Conservation (phyloP, 805 yeast species). For the Ogataea methylovora region DNA sequence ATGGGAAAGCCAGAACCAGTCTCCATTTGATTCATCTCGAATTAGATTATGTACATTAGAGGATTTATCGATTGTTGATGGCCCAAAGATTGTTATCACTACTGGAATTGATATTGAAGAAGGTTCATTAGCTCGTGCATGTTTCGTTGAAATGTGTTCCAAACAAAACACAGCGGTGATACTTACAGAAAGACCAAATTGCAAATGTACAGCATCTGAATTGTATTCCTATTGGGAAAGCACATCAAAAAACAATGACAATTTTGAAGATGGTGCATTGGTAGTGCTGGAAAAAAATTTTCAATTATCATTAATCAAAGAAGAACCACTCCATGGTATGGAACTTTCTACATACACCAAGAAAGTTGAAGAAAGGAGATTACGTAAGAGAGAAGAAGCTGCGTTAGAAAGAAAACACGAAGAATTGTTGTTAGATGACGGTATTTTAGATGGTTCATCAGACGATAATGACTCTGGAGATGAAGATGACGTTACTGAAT, state of each 20-base stretch:
- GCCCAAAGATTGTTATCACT: conserved; percentile 76
- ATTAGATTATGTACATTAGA: conserved; percentile 50
- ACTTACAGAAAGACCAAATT: conserved; percentile 58
- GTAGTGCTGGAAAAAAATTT: conserved; percentile 40
- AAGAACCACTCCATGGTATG: conserved; percentile 40
- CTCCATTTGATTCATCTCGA: conserved; percentile 66
- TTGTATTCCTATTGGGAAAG: conserved; percentile 49
- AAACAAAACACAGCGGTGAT: conserved; percentile 64
- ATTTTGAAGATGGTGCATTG: conserved; percentile 53
- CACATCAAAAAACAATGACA: conserved; percentile 27
- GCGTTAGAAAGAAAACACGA: conserved; percentile 25
- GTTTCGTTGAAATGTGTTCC: conserved; percentile 46
- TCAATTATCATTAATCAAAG: conserved; percentile 31
- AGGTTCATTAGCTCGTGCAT: conserved; percentile 55
- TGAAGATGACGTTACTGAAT: conserved; percentile 8
- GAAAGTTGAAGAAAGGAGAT: conserved; percentile 38
- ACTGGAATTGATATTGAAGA: conserved; percentile 58
- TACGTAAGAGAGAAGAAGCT: conserved; percentile 25
- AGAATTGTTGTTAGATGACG: conserved; percentile 25
- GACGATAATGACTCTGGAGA: conserved; percentile 12
- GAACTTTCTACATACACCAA: conserved; percentile 44
- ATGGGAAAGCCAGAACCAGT: conserved; percentile 71
- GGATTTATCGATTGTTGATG: conserved; percentile 47
- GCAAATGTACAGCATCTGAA: conserved; percentile 39
- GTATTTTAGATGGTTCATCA: conserved; percentile 24